phyloP scores from a whole-genome alignment of 768 basidiomycete genomes.

The Pleurotus djamor region DNA sequence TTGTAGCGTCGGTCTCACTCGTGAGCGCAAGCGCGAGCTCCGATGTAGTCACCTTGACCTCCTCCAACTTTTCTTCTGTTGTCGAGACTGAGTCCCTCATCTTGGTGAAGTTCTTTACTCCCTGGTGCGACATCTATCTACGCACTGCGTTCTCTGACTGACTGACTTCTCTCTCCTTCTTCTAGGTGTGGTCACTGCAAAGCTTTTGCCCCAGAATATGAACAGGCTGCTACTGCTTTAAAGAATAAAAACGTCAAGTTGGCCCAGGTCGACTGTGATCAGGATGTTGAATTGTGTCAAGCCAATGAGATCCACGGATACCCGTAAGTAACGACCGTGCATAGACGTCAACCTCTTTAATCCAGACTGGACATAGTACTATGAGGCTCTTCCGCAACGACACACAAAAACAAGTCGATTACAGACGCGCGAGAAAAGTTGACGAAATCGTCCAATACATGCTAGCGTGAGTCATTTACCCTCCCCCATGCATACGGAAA shows the following conservation, averaged over 20 bases:
- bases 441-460: constrained; percentile 97
- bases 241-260: constrained; percentile 89
- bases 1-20: too few species aligned
- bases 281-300: constrained; percentile 89
- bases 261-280: constrained; percentile 97
- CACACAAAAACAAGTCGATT: constrained; percentile 56
- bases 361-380: constrained; percentile 44
- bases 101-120: constrained; percentile 95
- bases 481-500: background rate
- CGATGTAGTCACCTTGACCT: constrained; percentile 81
- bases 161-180: background rate
- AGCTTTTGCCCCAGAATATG: constrained; percentile 90
- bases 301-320: constrained; percentile 89
- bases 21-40: constrained; percentile 51
- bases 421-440: constrained; percentile 86
- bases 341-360: too few species aligned
- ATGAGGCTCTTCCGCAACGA: constrained; percentile 93
- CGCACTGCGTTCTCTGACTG: background rate
- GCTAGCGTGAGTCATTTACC: constrained; percentile 67
- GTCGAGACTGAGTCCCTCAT: constrained; percentile 71
- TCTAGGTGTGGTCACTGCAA: constrained; percentile 94
- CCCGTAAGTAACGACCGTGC: constrained; percentile 78
- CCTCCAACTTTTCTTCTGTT: constrained; percentile 62
- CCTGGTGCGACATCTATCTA: constrained; percentile 50
- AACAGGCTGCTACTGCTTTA: constrained; percentile 89